These are phyloP conservation scores for Litsea cubeba DNA, from an alignment of 164 flowering plant species.

Conservation along the genomic window DNA sequence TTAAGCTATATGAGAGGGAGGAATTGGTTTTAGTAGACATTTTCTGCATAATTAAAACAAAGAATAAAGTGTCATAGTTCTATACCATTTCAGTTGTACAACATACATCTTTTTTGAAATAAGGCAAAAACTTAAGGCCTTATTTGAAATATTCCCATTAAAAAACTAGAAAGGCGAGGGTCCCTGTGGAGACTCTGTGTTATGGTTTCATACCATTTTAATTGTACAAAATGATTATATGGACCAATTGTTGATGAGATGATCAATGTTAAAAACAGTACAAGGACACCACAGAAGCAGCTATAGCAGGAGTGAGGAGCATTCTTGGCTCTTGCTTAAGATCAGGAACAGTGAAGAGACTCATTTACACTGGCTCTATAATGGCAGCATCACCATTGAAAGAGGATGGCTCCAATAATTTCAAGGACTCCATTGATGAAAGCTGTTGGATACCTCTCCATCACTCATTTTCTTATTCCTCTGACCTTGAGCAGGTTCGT, in stretches of 20 bases:
- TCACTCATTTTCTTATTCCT: slow-evolving; percentile 14
- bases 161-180: too few relatives aligned
- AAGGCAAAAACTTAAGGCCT: too few relatives aligned
- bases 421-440: slow-evolving; percentile 36
- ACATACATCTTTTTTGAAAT: too few relatives aligned
- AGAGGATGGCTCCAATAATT: slow-evolving; percentile 34
- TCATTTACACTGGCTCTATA: slow-evolving; percentile 43
- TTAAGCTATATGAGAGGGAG: slow-evolving; percentile 16
- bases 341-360: slow-evolving; percentile 40
- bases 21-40: too few relatives aligned
- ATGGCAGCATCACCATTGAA: slow-evolving; percentile 38
- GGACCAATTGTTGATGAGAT: neutral
- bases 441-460: slow-evolving; percentile 43
- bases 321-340: slow-evolving; percentile 31
- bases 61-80: too few relatives aligned
- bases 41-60: too few relatives aligned
- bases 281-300: slow-evolving; percentile 33
- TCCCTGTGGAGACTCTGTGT: too few relatives aligned
- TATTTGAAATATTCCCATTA: too few relatives aligned
- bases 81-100: too few relatives aligned
- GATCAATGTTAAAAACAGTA: slow-evolving; percentile 18
- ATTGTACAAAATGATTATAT: too few relatives aligned
- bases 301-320: slow-evolving; percentile 29
- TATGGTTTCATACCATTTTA: too few relatives aligned
- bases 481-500: slow-evolving; percentile 16